A percentile compares a stretch with the other conserved stretches of the same genome.
phyloP scores from a whole-genome alignment of 73 alveolate species.

The Uronychia binucleata region DNA sequence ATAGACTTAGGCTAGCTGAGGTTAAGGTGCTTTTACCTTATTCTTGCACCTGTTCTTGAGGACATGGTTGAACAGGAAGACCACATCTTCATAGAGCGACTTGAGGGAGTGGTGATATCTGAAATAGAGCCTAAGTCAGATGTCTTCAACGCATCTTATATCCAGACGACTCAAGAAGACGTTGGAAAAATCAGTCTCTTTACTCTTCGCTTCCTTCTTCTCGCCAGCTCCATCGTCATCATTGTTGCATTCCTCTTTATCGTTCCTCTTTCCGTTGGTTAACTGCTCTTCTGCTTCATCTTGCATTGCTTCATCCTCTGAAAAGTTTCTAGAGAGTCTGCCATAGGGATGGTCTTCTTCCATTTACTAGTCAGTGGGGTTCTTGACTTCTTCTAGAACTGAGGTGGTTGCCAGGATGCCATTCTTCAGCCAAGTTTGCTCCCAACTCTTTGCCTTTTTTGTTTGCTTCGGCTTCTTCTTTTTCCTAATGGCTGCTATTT shows the following conservation, averaged over 20 bases:
- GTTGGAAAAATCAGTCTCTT: neutral
- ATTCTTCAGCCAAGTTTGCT: too few species aligned
- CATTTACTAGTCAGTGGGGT: too few species aligned
- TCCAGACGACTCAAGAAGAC: neutral
- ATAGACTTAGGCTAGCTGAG: conserved; percentile 20
- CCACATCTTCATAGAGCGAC: conserved; percentile 15
- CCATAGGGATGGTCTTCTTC: too few species aligned
- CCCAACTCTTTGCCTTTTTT: neutral
- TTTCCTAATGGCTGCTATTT: neutral
- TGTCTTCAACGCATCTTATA: conserved; percentile 15
- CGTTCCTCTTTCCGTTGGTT: neutral
- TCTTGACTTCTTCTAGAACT: too few species aligned
- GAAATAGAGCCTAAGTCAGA: conserved; percentile 16
- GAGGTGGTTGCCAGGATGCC: too few species aligned
- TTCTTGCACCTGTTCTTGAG: conserved; percentile 28
- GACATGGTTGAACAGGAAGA: neutral
- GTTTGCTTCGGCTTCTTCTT: neutral
- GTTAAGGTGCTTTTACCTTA: neutral
- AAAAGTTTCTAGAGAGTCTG: too few species aligned
- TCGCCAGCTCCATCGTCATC: neutral
- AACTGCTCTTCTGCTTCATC: neutral
- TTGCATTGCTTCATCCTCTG: too few species aligned
- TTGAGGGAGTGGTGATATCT: conserved; percentile 38
- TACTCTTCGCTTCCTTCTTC: neutral
- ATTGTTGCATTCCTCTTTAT: neutral